These are phyloP conservation scores for Vitis hybrid DNA, from an alignment of 177 flowering plant genomes.

Conservation along the genomic window DNA sequence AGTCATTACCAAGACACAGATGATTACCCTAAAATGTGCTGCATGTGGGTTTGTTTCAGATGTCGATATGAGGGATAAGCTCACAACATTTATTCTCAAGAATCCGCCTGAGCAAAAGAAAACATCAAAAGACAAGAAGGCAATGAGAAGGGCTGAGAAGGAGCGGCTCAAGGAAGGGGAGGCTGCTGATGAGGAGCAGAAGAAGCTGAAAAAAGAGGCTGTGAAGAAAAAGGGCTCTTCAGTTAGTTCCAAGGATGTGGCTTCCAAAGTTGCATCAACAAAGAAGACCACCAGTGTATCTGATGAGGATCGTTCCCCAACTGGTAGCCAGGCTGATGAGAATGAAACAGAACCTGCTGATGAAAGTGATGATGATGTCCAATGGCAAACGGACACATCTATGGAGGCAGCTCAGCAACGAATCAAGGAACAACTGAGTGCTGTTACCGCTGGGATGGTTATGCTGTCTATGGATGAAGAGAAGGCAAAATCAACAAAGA, in stretches of 20 bases:
- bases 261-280: constrained; percentile 30
- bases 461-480: constrained; percentile 65
- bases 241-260: constrained; percentile 30
- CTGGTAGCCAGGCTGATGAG: constrained; percentile 64
- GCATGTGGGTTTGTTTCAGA: constrained; percentile 94
- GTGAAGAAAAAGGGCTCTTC: constrained; percentile 49
- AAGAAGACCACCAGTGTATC: constrained; percentile 61
- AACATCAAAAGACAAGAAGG: constrained; percentile 78
- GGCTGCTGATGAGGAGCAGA: constrained; percentile 84
- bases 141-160: constrained; percentile 93
- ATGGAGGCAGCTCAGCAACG: constrained; percentile 69
- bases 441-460: constrained; percentile 87
- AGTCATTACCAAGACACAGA: constrained; percentile 77
- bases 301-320: constrained; percentile 76
- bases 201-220: constrained; percentile 65
- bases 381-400: constrained; percentile 94
- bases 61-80: constrained; percentile 95
- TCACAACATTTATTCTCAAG: constrained; percentile 86
- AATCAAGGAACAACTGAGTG: constrained; percentile 80
- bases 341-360: constrained; percentile 38
- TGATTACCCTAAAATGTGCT: constrained; percentile 82
- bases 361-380: constrained; percentile 54
- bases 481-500: constrained; percentile 45
- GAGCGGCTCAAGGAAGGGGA: constrained; percentile 93
- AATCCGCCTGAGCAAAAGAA: constrained; percentile 94